These are phyloP conservation scores for Kwoniella sp. DNA, from an alignment of 768 basidiomycete genomes.

Conservation along the genomic window DNA sequence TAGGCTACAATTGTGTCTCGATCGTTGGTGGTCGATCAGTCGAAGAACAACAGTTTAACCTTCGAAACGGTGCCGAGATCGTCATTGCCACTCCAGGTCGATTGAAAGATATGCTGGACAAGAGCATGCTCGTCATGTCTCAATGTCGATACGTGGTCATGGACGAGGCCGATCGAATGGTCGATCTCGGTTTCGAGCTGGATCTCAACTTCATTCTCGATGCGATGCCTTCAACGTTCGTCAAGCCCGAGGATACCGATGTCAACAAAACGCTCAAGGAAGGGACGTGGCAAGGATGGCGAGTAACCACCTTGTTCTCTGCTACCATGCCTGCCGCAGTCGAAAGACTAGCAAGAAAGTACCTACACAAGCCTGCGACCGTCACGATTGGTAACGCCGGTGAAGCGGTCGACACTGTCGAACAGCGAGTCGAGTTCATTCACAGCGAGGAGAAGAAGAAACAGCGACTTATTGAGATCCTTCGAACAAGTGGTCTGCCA, in stretches of 20 bases:
- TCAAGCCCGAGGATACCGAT: conserved; percentile 79
- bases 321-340: conserved; percentile 61
- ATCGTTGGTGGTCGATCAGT: conserved; percentile 96
- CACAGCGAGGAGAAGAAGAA: conserved; percentile 97
- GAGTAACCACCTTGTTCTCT: conserved; percentile 93
- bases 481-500: conserved; percentile 77
- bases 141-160: conserved; percentile 99
- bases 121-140: conserved; percentile 88
- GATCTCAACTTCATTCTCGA: conserved; percentile 94
- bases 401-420: conserved; percentile 95
- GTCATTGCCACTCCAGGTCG: conserved; percentile 99
- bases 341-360: conserved; percentile 77
- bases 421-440: conserved; percentile 92
- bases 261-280: conserved; percentile 69
- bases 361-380: conserved; percentile 85
- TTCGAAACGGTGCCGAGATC: conserved; percentile 97
- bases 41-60: conserved; percentile 96
- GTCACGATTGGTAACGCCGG: conserved; percentile 99
- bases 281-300: conserved; percentile 57
- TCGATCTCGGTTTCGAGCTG: conserved; percentile 92
- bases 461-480: conserved; percentile 81
- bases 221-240: conserved; percentile 79
- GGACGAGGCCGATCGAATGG: conserved; percentile 99
- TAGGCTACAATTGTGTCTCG: conserved; percentile 92
- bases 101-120: conserved; percentile 94